These are phyloP conservation scores for Exutisphaerella laricina DNA, from an alignment of 2,329 filamentous ascomycete species.

Conservation along the genomic window DNA sequence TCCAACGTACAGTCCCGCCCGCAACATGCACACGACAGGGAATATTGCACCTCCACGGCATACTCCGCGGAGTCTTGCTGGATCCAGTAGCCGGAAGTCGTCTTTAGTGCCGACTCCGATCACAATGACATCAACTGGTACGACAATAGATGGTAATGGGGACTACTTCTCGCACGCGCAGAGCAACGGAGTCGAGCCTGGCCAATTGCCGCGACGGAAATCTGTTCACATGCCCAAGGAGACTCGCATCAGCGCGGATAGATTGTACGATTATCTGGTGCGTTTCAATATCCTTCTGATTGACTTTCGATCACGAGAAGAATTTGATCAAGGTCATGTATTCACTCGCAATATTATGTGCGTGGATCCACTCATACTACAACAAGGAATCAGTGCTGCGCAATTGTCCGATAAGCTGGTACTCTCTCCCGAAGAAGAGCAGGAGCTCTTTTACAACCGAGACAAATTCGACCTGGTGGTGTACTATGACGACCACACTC, in stretches of 20 bases:
- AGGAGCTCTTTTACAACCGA: slow-evolving; percentile 63
- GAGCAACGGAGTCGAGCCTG: slow-evolving; percentile 12
- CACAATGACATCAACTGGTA: slow-evolving; percentile 34
- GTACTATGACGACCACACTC: slow-evolving; percentile 73
- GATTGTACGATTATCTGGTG: slow-evolving; percentile 65
- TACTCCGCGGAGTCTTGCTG: slow-evolving; percentile 59
- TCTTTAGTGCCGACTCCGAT: slow-evolving; percentile 41
- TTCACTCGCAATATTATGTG: slow-evolving; percentile 79
- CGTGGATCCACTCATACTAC: slow-evolving; percentile 74
- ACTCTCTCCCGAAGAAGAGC: slow-evolving; percentile 68
- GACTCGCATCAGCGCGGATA: slow-evolving; percentile 60
- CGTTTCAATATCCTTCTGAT: slow-evolving; percentile 69
- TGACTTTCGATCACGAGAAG: slow-evolving; percentile 72
- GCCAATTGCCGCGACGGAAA: slow-evolving; percentile 32
- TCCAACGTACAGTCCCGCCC: slow-evolving; percentile 72
- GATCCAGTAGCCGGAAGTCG: slow-evolving; percentile 45
- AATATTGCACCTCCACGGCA: slow-evolving; percentile 60
- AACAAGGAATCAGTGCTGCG: slow-evolving; percentile 61
- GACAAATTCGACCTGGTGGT: slow-evolving; percentile 81
- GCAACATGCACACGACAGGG: slow-evolving; percentile 62
- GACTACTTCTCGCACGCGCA: slow-evolving; percentile 40
- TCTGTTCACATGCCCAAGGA: slow-evolving; percentile 50
- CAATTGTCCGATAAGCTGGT: slow-evolving; percentile 63
- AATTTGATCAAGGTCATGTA: slow-evolving; percentile 86
- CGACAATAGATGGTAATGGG: slow-evolving; percentile 35